A percentile compares a stretch with the other conserved stretches of the same genome.
Evolutionary conservation across 1,139 yeast species (phyloP).

Genomic region (Candida sp.): DNA sequence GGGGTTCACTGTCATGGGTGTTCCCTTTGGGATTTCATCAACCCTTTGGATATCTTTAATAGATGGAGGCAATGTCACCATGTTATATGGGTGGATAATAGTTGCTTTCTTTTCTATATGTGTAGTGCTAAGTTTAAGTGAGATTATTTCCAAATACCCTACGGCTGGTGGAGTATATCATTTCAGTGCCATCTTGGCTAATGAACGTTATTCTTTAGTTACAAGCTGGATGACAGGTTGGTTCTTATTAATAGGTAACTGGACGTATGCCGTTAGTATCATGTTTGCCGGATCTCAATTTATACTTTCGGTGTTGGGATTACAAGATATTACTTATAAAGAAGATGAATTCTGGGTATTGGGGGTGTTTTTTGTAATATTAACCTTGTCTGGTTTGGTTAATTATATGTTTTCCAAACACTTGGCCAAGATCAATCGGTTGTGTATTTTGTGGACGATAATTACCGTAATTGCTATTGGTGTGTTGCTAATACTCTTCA

Average conservation of each 20-base stretch:
- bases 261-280: constrained; percentile 73
- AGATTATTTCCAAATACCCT: constrained; percentile 71
- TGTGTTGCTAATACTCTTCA: constrained; percentile 54
- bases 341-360: constrained; percentile 56
- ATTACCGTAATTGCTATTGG: constrained; percentile 71
- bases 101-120: constrained; percentile 60
- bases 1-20: constrained; percentile 77
- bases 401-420: constrained; percentile 57
- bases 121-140: constrained; percentile 66
- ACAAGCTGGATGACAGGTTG: constrained; percentile 79
- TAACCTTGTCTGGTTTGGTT: constrained; percentile 58
- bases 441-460: constrained; percentile 71
- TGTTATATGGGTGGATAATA: constrained; percentile 66
- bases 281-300: constrained; percentile 76
- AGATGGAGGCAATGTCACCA: constrained; percentile 73
- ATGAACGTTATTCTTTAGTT: constrained; percentile 48
- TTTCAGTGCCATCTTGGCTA: constrained; percentile 67
- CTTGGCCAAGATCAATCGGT: constrained; percentile 59
- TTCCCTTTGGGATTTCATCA: constrained; percentile 71
- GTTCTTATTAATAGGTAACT: constrained; percentile 67
- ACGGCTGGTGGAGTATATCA: constrained; percentile 75
- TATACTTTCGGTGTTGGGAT: constrained; percentile 60
- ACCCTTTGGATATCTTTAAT: constrained; percentile 65
- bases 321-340: constrained; percentile 55
- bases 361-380: constrained; percentile 50